These are phyloP conservation scores for Malbranchea cinnamomea DNA, from an alignment of 2,329 filamentous ascomycete genomes.

Conservation along the genomic window DNA sequence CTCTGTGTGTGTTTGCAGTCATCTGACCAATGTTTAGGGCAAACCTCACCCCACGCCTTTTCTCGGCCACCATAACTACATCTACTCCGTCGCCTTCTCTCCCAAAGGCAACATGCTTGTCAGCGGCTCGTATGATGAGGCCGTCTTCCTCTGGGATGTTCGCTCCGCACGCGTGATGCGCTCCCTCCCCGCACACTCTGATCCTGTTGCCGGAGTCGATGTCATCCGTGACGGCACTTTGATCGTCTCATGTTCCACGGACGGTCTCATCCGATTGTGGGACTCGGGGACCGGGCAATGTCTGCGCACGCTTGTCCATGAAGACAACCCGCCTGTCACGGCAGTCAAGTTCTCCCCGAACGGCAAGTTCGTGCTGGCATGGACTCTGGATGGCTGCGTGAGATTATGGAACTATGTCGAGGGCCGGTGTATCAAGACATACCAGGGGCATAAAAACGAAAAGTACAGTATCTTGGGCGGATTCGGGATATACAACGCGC, in stretches of 20 bases:
- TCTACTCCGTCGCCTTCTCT: constrained; percentile 88
- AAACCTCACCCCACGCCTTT: constrained; percentile 47
- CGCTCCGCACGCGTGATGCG: constrained; percentile 77
- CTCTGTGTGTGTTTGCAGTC: not conserved
- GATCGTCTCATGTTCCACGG: constrained; percentile 79
- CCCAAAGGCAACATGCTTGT: constrained; percentile 96
- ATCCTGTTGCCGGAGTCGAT: constrained; percentile 86
- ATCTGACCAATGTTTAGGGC: constrained; percentile 22
- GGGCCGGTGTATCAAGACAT: constrained; percentile 87
- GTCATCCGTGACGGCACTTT: constrained; percentile 86
- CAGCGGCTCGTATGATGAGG: constrained; percentile 91
- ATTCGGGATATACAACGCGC: constrained; percentile 50
- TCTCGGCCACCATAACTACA: constrained; percentile 86
- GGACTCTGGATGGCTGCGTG: constrained; percentile 77
- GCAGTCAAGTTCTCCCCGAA: constrained; percentile 89
- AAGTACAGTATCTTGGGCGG: constrained; percentile 73
- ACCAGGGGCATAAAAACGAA: constrained; percentile 78
- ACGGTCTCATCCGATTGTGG: constrained; percentile 89
- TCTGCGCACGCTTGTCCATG: constrained; percentile 83
- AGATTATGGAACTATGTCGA: constrained; percentile 91
- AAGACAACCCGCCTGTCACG: constrained; percentile 83
- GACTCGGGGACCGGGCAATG: constrained; percentile 92
- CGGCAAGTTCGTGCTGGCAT: constrained; percentile 81
- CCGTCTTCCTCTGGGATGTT: constrained; percentile 93
- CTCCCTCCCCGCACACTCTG: constrained; percentile 81